Percentiles rank a stretch among this genome's conserved stretches.
These are phyloP conservation scores for Pyrus bretschneideri DNA, from an alignment of 306 rosid species.

Conservation along the genomic window DNA sequence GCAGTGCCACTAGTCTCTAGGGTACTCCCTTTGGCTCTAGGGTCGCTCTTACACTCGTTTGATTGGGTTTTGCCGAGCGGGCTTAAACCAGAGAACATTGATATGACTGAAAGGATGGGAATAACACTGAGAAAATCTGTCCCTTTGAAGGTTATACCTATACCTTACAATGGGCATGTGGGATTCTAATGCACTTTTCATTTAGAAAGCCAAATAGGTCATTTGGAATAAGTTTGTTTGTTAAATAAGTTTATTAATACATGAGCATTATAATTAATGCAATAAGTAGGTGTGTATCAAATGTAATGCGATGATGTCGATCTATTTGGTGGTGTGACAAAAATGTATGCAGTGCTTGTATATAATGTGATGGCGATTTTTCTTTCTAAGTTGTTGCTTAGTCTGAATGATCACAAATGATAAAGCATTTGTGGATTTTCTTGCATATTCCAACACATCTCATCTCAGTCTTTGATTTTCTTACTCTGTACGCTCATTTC, in stretches of 20 bases:
- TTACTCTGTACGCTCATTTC: no score
- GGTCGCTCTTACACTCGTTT: constrained; percentile 53
- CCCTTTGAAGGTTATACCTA: constrained; percentile 48
- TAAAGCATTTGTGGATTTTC: no score
- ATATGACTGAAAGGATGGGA: constrained; percentile 81
- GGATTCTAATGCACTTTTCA: neutral
- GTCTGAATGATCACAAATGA: no score
- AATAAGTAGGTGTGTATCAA: neutral
- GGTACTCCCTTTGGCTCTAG: constrained; percentile 71
- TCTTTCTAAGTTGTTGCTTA: no score
- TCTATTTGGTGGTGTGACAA: no score
- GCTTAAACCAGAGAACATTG: constrained; percentile 56
- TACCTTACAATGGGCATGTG: constrained; percentile 17
- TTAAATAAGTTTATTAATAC: neutral
- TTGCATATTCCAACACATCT: no score
- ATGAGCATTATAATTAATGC: neutral
- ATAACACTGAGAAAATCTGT: constrained; percentile 61
- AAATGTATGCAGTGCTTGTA: no score
- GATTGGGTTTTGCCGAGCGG: constrained; percentile 66
- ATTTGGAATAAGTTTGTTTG: neutral
- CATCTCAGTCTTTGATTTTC: no score
- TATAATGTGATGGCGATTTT: no score
- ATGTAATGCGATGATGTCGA: neutral
- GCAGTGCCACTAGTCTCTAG: constrained; percentile 75
- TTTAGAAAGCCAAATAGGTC: neutral